Conservation (phyloP, 176 grass and related monocot genomes). For the Hsuehochloa calcarea region DNA sequence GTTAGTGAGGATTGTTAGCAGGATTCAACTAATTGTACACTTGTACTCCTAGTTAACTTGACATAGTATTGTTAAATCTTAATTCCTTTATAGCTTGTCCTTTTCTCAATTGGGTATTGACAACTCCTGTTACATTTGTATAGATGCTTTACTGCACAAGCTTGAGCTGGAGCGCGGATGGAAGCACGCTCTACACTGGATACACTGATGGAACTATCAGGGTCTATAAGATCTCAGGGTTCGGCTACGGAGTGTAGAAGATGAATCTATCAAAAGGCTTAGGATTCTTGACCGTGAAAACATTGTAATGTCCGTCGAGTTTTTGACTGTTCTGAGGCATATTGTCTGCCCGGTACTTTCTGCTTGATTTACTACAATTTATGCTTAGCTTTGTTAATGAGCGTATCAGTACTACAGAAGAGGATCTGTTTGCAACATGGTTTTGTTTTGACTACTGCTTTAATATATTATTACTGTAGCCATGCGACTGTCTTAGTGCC, state of each 20-base stretch:
- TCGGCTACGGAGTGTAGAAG: conserved; percentile 19
- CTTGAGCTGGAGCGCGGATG: conserved; percentile 69
- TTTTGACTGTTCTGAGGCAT: conserved; percentile 43
- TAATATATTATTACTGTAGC: background rate
- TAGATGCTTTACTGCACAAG: conserved; percentile 69
- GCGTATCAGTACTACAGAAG: conserved; percentile 34
- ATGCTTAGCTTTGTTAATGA: conserved; percentile 39
- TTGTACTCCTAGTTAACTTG: background rate
- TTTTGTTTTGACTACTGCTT: background rate
- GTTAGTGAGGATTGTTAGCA: background rate
- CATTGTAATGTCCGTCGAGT: conserved; percentile 27
- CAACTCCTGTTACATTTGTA: background rate
- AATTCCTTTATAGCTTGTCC: background rate
- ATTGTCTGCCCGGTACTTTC: conserved; percentile 27
- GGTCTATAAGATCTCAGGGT: conserved; percentile 52
- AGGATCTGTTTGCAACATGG: background rate
- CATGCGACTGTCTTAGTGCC: background rate
- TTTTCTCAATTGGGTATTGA: background rate
- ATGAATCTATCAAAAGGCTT: background rate
- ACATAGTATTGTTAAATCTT: background rate
- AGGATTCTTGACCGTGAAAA: conserved; percentile 13
- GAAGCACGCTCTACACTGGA: conserved; percentile 50
- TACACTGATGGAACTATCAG: conserved; percentile 67
- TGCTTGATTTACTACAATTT: conserved; percentile 17
- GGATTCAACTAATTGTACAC: background rate